Percentiles rank a stretch among this genome's conserved stretches.
Conservation (phyloP, 768 basidiomycete species). For the Candolleomyces efflorescens region DNA sequence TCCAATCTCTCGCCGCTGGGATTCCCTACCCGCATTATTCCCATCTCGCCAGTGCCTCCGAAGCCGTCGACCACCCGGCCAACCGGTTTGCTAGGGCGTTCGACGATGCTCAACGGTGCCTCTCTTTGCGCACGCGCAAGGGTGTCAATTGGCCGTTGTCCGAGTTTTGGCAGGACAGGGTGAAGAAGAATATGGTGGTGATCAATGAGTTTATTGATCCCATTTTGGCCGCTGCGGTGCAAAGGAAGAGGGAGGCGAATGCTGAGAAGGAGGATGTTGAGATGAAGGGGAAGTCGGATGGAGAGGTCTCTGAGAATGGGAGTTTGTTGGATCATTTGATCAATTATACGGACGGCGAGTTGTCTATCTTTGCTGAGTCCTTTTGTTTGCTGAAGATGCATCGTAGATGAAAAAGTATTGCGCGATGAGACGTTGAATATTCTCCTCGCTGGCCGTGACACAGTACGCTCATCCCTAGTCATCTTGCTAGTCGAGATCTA, state of each 20-base stretch:
- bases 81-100: constrained; percentile 25
- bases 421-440: constrained; percentile 41
- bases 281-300: no score
- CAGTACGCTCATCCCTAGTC: constrained; percentile 21
- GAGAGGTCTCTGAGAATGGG: constrained; percentile 1
- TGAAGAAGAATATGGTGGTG: constrained; percentile 32
- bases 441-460: constrained; percentile 41
- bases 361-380: neutral
- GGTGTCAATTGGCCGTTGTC: constrained; percentile 41
- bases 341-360: constrained; percentile 34
- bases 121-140: constrained; percentile 27
- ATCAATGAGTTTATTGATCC: constrained; percentile 46
- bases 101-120: constrained; percentile 30
- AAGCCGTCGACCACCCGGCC: neutral
- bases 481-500: neutral
- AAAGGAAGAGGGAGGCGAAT: constrained; percentile 22
- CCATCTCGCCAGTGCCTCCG: constrained; percentile 7
- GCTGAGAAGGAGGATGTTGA: constrained; percentile 16
- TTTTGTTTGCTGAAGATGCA: neutral
- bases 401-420: constrained; percentile 24
- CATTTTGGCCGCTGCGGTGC: constrained; percentile 38
- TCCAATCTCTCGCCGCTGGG: constrained; percentile 44
- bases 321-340: constrained; percentile 44
- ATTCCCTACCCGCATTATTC: constrained; percentile 40
- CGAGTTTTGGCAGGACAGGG: constrained; percentile 40